These are phyloP conservation scores for Lophiotrema nucula DNA, from an alignment of 495 filamentous ascomycete species.

Conservation along the genomic window DNA sequence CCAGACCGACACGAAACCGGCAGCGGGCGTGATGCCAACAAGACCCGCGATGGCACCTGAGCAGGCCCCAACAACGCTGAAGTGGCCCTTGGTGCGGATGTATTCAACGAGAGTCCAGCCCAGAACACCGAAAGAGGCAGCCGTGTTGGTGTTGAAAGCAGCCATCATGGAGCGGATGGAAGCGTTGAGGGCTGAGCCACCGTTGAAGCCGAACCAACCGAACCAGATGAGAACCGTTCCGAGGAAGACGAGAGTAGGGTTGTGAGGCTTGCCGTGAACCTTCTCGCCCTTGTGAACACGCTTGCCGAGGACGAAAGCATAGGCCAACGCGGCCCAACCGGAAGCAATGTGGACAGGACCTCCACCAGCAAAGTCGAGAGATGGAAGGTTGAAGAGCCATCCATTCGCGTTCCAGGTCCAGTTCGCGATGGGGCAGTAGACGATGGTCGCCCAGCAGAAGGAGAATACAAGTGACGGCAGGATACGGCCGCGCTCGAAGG, in stretches of 20 bases:
- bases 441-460: constrained; percentile 60
- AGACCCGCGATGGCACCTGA: constrained; percentile 64
- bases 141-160: constrained; percentile 62
- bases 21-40: constrained; percentile 64
- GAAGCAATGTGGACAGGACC: constrained; percentile 58
- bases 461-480: constrained; percentile 56
- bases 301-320: constrained; percentile 57
- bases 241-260: constrained; percentile 56
- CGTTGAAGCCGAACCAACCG: constrained; percentile 63
- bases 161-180: constrained; percentile 58
- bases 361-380: constrained; percentile 57
- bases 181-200: constrained; percentile 58
- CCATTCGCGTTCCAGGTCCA: constrained; percentile 63
- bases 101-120: constrained; percentile 62
- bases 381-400: constrained; percentile 56
- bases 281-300: constrained; percentile 48
- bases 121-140: constrained; percentile 55
- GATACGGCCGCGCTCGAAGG: constrained; percentile 57
- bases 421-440: constrained; percentile 59
- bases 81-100: constrained; percentile 53
- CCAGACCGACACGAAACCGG: constrained; percentile 60
- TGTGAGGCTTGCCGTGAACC: constrained; percentile 53
- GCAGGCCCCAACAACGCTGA: constrained; percentile 60
- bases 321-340: constrained; percentile 55
- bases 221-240: constrained; percentile 61